Percentiles rank a stretch among this genome's conserved stretches.
These are phyloP conservation scores for Metschnikowia drakensbergensis DNA, from an alignment of 805 yeast genomes.

Conservation along the genomic window DNA sequence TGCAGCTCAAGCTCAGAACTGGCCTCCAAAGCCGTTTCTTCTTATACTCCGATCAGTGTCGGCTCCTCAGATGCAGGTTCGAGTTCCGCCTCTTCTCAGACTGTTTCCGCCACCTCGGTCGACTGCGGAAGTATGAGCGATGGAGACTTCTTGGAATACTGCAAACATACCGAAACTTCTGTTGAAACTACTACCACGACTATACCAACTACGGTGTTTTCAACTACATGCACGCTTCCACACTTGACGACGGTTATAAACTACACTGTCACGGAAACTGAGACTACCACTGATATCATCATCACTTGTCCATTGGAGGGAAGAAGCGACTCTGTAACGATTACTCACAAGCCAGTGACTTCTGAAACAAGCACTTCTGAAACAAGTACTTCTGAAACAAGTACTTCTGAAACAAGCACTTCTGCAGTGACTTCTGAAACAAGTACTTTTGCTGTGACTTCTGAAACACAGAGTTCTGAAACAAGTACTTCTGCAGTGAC, in stretches of 20 bases:
- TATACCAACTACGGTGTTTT: slow-evolving; percentile 2
- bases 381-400: not conserved
- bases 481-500: too few relatives aligned
- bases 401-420: too few relatives aligned
- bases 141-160: not conserved
- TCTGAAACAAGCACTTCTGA: too few relatives aligned
- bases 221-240: slow-evolving; percentile 10
- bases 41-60: too few relatives aligned
- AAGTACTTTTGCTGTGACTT: not conserved
- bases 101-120: too few relatives aligned
- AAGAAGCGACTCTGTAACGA: not conserved
- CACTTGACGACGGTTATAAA: slow-evolving; percentile 8
- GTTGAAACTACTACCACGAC: not conserved
- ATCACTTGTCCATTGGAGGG: slow-evolving; percentile 3
- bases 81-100: too few relatives aligned
- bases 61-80: too few relatives aligned
- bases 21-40: too few relatives aligned
- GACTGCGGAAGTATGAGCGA: not conserved
- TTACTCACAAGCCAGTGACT: slow-evolving; percentile 2
- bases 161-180: not conserved
- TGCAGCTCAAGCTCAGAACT: too few relatives aligned
- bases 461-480: not conserved
- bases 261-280: slow-evolving; percentile 1
- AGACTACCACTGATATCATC: slow-evolving; percentile 2
- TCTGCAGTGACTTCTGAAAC: too few relatives aligned